A percentile compares a stretch with the other conserved stretches of the same genome.
phyloP scores from a whole-genome alignment of 202 grass and related monocot genomes.

The Setaria italica region DNA sequence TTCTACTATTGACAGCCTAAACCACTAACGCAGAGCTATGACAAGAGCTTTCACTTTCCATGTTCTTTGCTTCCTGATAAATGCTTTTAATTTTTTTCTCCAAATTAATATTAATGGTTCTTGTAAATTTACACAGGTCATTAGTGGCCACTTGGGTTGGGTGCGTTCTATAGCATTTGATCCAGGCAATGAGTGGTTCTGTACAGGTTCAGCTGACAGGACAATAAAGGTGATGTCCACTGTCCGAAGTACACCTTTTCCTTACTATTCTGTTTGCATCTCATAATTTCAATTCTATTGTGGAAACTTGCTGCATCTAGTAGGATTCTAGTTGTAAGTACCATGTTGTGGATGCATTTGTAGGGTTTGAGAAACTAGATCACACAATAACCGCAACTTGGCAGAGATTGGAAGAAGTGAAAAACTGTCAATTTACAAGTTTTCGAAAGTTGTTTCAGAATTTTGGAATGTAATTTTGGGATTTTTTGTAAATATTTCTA shows the following conservation, averaged over 20 bases:
- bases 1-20: slow-evolving; percentile 1
- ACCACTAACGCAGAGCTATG: not conserved
- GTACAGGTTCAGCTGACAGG: slow-evolving; percentile 90
- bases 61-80: not conserved
- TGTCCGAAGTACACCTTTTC: not conserved
- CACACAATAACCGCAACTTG: not conserved
- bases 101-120: not conserved
- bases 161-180: slow-evolving; percentile 96
- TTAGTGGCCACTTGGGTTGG: slow-evolving; percentile 98
- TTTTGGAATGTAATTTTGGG: not conserved
- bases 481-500: not conserved
- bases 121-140: slow-evolving; percentile 62
- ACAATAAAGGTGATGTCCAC: slow-evolving; percentile 80
- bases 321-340: not conserved
- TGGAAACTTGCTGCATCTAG: slow-evolving; percentile 28
- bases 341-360: not conserved
- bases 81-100: not conserved
- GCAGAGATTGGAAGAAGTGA: not conserved
- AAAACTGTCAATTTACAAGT: not conserved
- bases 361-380: not conserved
- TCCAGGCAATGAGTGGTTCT: slow-evolving; percentile 95
- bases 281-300: slow-evolving; percentile 16
- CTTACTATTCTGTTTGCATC: slow-evolving; percentile 9
- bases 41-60: not conserved
- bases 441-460: not conserved